These are phyloP conservation scores for Aspergillus sp. DNA, from an alignment of 2,329 filamentous ascomycete species.

Conservation along the genomic window DNA sequence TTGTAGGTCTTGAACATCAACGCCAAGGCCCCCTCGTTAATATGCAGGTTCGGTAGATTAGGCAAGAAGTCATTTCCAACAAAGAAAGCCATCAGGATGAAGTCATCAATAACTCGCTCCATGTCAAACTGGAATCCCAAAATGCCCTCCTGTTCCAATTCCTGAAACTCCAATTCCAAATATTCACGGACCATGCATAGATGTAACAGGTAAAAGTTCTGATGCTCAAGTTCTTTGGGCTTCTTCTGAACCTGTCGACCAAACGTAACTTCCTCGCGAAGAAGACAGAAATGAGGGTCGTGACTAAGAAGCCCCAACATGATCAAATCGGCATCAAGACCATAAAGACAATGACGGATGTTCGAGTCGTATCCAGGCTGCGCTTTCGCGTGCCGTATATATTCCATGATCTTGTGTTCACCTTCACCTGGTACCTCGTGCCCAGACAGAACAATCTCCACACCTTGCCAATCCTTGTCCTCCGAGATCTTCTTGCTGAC, in stretches of 20 bases:
- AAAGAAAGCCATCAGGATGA: slow-evolving; percentile 99
- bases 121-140: slow-evolving; percentile 79
- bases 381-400: slow-evolving; percentile 94
- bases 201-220: slow-evolving; percentile 97
- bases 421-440: slow-evolving; percentile 97
- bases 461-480: slow-evolving; percentile 93
- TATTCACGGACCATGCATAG: slow-evolving; percentile 97
- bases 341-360: slow-evolving; percentile 92
- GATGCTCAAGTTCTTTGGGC: slow-evolving; percentile 93
- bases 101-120: slow-evolving; percentile 96
- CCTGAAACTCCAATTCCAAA: slow-evolving; percentile 91
- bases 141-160: slow-evolving; percentile 64
- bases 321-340: slow-evolving; percentile 93
- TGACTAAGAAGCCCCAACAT: slow-evolving; percentile 97
- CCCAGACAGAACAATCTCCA: slow-evolving; percentile 90
- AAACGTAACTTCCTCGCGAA: slow-evolving; percentile 97
- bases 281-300: slow-evolving; percentile 93
- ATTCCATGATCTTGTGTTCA: slow-evolving; percentile 99
- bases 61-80: slow-evolving; percentile 98
- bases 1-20: slow-evolving; percentile 99
- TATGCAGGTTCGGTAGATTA: slow-evolving; percentile 90
- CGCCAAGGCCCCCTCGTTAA: slow-evolving; percentile 93
- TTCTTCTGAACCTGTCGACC: slow-evolving; percentile 79
- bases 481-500: slow-evolving; percentile 98
- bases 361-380: slow-evolving; percentile 90